A percentile compares a stretch with the other conserved stretches of the same genome.
phyloP scores from a whole-genome alignment of 768 basidiomycete genomes.

The Mycena indigotica region DNA sequence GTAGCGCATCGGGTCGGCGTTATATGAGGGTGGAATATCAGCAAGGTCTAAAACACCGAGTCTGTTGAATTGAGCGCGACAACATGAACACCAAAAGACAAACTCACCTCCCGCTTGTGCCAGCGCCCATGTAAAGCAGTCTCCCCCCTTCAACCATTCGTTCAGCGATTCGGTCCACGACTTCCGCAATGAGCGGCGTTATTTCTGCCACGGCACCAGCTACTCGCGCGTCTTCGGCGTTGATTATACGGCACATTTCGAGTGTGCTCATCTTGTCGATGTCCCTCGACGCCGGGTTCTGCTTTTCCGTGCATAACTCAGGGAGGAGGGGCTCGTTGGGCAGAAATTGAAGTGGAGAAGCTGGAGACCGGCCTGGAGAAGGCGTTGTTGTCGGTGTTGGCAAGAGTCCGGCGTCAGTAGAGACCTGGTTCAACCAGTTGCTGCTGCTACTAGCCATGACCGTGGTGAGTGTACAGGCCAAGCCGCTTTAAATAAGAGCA shows the following conservation, averaged over 20 bases:
- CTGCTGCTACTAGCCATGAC: too few relatives aligned
- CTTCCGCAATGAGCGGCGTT: conserved; percentile 30
- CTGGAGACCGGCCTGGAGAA: too few relatives aligned
- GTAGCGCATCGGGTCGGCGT: conserved; percentile 24
- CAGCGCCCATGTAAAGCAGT: conserved; percentile 38
- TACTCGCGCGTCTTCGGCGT: conserved; percentile 30
- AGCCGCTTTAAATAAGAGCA: too few relatives aligned
- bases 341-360: too few relatives aligned
- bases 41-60: conserved; percentile 36
- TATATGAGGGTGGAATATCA: conserved; percentile 26
- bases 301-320: conserved; percentile 26
- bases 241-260: conserved; percentile 37
- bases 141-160: conserved; percentile 32
- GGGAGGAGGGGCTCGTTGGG: conserved; percentile 23
- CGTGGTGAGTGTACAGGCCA: too few relatives aligned
- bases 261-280: conserved; percentile 34
- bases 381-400: too few relatives aligned
- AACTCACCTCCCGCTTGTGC: conserved; percentile 37
- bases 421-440: too few relatives aligned
- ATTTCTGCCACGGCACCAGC: conserved; percentile 32
- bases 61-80: conserved; percentile 14
- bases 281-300: conserved; percentile 27
- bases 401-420: too few relatives aligned
- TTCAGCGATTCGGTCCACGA: conserved; percentile 33
- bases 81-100: background rate